phyloP scores from a whole-genome alignment of 345 rosid genomes.

The Eucalyptus erythrocorys region DNA sequence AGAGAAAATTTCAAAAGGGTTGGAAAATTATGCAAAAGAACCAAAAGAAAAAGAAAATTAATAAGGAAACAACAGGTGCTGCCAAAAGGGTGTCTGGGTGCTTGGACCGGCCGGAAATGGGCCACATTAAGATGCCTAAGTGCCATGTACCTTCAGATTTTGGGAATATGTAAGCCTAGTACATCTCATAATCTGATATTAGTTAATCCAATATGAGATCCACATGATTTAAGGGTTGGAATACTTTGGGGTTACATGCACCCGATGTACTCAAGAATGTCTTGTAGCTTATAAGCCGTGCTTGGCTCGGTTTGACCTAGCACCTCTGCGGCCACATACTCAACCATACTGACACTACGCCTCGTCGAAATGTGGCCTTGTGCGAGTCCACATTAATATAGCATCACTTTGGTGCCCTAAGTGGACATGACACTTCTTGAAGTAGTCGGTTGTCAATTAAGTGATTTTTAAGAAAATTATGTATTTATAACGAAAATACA shows the following conservation, averaged over 20 bases:
- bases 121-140: background rate
- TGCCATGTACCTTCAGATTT: background rate
- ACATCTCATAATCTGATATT: background rate
- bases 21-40: background rate
- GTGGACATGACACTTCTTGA: background rate
- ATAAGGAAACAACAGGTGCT: background rate
- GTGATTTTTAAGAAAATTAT: background rate
- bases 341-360: accelerated
- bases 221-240: accelerated
- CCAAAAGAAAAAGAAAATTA: background rate
- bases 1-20: background rate
- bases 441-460: background rate
- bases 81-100: background rate
- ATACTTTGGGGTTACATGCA: accelerated
- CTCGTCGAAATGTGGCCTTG: background rate
- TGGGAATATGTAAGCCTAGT: background rate
- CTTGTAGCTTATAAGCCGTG: background rate
- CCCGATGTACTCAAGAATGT: accelerated
- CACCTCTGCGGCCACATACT: background rate
- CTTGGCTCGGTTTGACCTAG: accelerated
- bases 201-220: accelerated
- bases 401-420: background rate
- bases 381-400: background rate
- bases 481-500: background rate
- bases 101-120: background rate